A percentile compares a stretch with the other conserved stretches of the same genome.
These are phyloP conservation scores for Raphanus raphanistrum DNA, from an alignment of 345 rosid genomes.

Conservation along the genomic window DNA sequence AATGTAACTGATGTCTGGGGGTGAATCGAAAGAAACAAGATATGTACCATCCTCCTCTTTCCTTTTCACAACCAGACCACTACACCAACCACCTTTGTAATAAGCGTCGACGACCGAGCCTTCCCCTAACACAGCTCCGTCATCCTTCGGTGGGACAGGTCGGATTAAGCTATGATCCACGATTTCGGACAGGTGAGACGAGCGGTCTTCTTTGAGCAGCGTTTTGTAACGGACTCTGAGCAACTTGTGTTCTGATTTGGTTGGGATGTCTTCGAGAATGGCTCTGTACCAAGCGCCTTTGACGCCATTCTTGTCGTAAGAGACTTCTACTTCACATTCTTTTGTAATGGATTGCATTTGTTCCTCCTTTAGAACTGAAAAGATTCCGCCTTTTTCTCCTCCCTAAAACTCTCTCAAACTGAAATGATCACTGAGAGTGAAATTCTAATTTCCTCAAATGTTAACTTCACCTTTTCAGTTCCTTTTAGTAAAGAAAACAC, in stretches of 20 bases:
- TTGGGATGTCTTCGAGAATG: background rate
- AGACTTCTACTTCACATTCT: background rate
- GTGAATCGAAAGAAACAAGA: constrained; percentile 50
- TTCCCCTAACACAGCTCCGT: constrained; percentile 20
- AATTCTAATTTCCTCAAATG: no score
- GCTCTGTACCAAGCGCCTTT: constrained; percentile 4
- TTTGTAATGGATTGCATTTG: background rate
- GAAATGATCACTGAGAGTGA: background rate
- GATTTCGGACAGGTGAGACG: constrained; percentile 40
- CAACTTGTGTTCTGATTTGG: background rate
- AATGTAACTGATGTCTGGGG: constrained; percentile 52
- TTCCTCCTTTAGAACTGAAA: background rate
- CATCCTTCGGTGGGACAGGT: constrained; percentile 50
- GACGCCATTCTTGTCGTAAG: background rate
- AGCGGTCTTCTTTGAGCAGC: constrained; percentile 38
- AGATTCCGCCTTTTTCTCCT: background rate
- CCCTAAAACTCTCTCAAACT: no score
- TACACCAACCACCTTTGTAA: constrained; percentile 57
- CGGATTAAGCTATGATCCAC: constrained; percentile 47
- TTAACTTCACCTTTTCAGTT: no score
- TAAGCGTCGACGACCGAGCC: constrained; percentile 46
- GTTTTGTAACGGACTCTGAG: constrained; percentile 46
- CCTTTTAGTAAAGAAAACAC: no score
- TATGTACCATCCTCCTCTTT: constrained; percentile 37
- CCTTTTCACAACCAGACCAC: constrained; percentile 51